Base-by-base conservation (phyloP, 371 early-diverging fungal genomes). In the Saksenaea vasiformis region DNA sequence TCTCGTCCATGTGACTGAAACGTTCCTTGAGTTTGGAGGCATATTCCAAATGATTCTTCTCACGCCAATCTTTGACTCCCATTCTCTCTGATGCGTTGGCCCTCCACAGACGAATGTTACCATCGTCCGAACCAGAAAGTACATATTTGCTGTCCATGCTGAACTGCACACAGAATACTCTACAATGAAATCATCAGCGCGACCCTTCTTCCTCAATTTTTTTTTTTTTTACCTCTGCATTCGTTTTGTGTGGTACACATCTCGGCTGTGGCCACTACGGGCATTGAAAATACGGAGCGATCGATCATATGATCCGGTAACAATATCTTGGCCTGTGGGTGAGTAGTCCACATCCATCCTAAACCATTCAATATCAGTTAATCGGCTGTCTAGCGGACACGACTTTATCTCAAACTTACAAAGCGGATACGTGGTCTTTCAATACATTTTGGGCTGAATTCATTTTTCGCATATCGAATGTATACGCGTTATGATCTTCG, bases 91-190 rank as follows among this genome's bases (percentile, higher is more conserved):
- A 88, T 3, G 98, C 98, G 17, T 91, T 82, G 2, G 97, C 90
- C 79, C 96, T 98, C 99, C 99, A 99, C 56, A 99, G 63, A 56
- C 99, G 91, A 63, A 99, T 82, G 73, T 95, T 98, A 67, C 98
- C 98, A 77, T 99, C 99, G 74, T 99, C 99, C 47, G 94, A 93
- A 24, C 99, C 99, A 2, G 96, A 95, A 9, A 99, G 74, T n/a
- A 99, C 92, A 72, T 87, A 99, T 65, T 96, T 93, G 75, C 88
- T 87, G 78, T 99, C 99, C 92, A 95, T 95, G 47, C 91, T 90
- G 79, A 87, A 99, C 63, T 90, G 89, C 27, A 98, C 95, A 39
- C 94, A 91, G 75, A 97, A 97, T 27, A 98, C 89, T 38, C 89
- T 82, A 51, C 28, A 39, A 3, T 19, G 26, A 9, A 56, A 22